Percentiles rank a stretch among this genome's conserved stretches.
phyloP scores from a whole-genome alignment of 2,329 filamentous ascomycete species.

The Cadophora sp. region DNA sequence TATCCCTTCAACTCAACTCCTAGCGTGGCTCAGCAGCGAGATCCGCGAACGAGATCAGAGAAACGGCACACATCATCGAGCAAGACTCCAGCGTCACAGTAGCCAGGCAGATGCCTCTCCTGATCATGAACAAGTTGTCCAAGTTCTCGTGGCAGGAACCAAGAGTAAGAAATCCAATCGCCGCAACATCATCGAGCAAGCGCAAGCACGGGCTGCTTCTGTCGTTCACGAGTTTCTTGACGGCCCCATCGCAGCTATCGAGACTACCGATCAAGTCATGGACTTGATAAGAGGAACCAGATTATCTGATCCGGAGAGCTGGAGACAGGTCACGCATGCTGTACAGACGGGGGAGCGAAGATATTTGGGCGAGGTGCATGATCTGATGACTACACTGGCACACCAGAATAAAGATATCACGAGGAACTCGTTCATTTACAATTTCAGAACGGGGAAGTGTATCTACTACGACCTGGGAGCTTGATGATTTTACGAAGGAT shows the following conservation, averaged over 20 bases:
- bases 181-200: constrained; percentile 83
- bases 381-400: constrained; percentile 71
- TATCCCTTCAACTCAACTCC: constrained; percentile 72
- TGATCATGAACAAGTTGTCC: constrained; percentile 73
- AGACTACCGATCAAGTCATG: constrained; percentile 84
- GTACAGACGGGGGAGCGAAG: constrained; percentile 79
- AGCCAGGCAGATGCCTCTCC: constrained; percentile 37
- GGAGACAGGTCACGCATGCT: constrained; percentile 80
- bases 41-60: constrained; percentile 78
- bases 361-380: constrained; percentile 83
- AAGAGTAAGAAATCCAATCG: constrained; percentile 92
- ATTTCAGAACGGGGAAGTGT: constrained; percentile 84
- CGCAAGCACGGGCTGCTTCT: constrained; percentile 62
- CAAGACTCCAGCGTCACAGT: constrained; percentile 43
- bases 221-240: constrained; percentile 75
- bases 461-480: constrained; percentile 81
- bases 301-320: constrained; percentile 81
- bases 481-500: constrained; percentile 26
- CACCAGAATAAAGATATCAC: constrained; percentile 62
- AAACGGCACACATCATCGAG: constrained; percentile 55
- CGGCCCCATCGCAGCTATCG: constrained; percentile 85
- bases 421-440: constrained; percentile 86
- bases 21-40: constrained; percentile 82
- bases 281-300: constrained; percentile 76
- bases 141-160: constrained; percentile 82